Base-by-base conservation (phyloP, 192 early-diverging fungal genomes). In the Umbelopsis isabellina region DNA sequence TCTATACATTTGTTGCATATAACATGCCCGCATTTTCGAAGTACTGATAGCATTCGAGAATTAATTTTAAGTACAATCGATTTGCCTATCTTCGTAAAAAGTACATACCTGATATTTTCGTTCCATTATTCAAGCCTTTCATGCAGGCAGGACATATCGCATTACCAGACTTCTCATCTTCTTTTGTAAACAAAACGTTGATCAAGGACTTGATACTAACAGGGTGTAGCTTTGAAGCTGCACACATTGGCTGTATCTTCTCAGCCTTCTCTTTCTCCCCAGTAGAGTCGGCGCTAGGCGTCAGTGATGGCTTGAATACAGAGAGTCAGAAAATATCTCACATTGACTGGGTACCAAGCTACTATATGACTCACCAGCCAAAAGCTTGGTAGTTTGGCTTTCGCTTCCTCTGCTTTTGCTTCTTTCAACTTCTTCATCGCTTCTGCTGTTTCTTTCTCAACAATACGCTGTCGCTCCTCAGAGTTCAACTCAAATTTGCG, bases 11-110 rank as follows among this genome's bases (percentile, higher is more conserved):
- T 75, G 27, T 86, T 83, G 67, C 92, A 93, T 35, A 90, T 77
- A 2, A 90, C 89, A 75, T 94, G 92, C 15, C 92, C 92, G 67
- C 92, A 94, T 6, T 70, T 71, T 67, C 87, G 84, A 46, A 91
- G 69, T 11, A 92, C 90, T 69, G 61, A 65, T 12, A 73, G 30
- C 15, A 41, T 25, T 27, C 1, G 58, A 23, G 27, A 41, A 46
- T 37, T 55, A 70, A 75, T 37, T 30, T 44, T 13, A 61, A 7
- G 3, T 41, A 27, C 8, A 5, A 69, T 48, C 15, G 11, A 30
- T 30, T n/a, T 50, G 9, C n/a, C 25, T 50, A 27, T 47, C 13
- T 33, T 15, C 16, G 16, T n/a, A 35, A n/a, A 1, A 55, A 2
- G 7, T 46, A 69, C 77, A 44, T 82, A 89, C 87, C 71, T n/a